These are phyloP conservation scores for Cyberlindnera misumaiensis DNA, from an alignment of 805 yeast species.

Conservation along the genomic window DNA sequence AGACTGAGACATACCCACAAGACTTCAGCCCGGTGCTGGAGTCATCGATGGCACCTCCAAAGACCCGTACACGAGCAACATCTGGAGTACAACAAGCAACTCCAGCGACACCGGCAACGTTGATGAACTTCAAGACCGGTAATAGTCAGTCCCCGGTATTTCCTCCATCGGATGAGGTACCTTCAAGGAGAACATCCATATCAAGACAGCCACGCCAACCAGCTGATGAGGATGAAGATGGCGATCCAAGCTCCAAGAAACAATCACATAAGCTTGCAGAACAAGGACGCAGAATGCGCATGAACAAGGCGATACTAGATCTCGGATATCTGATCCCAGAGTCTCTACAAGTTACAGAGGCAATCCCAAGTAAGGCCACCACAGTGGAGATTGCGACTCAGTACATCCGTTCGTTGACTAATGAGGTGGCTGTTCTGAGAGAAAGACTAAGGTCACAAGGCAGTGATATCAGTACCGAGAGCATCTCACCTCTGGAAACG, in stretches of 20 bases:
- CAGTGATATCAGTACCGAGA: slow-evolving; percentile 21
- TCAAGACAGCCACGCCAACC: neutral
- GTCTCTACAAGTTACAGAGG: slow-evolving; percentile 40
- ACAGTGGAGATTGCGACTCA: slow-evolving; percentile 85
- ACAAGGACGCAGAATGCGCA: slow-evolving; percentile 90
- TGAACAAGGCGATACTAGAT: slow-evolving; percentile 81
- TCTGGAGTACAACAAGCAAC: slow-evolving; percentile 21
- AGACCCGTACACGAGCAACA: slow-evolving; percentile 8
- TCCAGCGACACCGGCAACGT: slow-evolving; percentile 24
- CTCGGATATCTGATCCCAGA: slow-evolving; percentile 64
- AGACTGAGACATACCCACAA: neutral
- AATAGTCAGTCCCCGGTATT: slow-evolving; percentile 17
- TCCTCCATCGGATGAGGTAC: slow-evolving; percentile 1
- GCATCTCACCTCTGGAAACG: slow-evolving; percentile 24
- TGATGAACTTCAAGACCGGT: slow-evolving; percentile 19
- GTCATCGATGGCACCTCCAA: slow-evolving; percentile 20
- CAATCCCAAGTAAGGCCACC: slow-evolving; percentile 84
- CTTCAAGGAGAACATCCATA: neutral
- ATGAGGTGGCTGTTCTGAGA: slow-evolving; percentile 25
- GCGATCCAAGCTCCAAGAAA: slow-evolving; percentile 20
- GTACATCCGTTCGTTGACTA: slow-evolving; percentile 48
- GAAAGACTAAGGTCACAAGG: slow-evolving; percentile 10
- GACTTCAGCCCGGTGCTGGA: neutral
- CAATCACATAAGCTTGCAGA: slow-evolving; percentile 82
- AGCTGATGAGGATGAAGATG: slow-evolving; percentile 9